Percentiles rank a stretch among this genome's conserved stretches.
These are phyloP conservation scores for Cnidoscolus chayamansa DNA, from an alignment of 441 rosid genomes.

Conservation along the genomic window DNA sequence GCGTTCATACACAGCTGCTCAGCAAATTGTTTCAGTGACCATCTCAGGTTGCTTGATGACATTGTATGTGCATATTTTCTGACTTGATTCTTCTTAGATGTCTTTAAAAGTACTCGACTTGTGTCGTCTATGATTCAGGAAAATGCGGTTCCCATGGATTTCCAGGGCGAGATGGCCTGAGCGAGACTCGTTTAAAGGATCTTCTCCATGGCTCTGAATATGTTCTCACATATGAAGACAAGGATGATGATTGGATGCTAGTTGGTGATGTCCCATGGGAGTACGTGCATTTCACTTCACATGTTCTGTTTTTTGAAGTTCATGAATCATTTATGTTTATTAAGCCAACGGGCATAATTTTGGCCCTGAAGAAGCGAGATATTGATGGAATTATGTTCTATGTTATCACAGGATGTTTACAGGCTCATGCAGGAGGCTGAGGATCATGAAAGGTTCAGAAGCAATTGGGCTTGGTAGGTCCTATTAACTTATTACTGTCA, in stretches of 20 bases:
- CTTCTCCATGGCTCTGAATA: conserved; percentile 49
- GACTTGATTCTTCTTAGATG: background rate
- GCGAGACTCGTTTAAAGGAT: conserved; percentile 38
- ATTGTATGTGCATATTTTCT: background rate
- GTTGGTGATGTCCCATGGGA: conserved; percentile 66
- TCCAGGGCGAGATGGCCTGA: conserved; percentile 37
- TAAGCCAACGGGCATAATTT: background rate
- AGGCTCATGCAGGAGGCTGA: conserved; percentile 45
- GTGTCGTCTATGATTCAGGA: conserved; percentile 37
- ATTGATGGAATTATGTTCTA: background rate
- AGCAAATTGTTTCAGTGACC: too few species aligned
- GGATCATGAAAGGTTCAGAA: conserved; percentile 63
- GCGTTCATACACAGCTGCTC: background rate
- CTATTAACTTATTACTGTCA: background rate
- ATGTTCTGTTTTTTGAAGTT: background rate
- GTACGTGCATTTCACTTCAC: conserved; percentile 32
- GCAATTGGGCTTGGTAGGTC: conserved; percentile 59
- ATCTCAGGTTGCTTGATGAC: background rate
- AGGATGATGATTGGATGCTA: conserved; percentile 61
- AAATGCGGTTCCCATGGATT: conserved; percentile 48
- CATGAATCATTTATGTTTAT: background rate
- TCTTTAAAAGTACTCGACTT: conserved; percentile 17
- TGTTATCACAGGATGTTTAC: conserved; percentile 43
- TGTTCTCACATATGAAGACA: conserved; percentile 54
- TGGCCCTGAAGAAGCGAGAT: background rate